phyloP scores from a whole-genome alignment of 2,329 filamentous ascomycete species.

The Colletotrichum acutatum region DNA sequence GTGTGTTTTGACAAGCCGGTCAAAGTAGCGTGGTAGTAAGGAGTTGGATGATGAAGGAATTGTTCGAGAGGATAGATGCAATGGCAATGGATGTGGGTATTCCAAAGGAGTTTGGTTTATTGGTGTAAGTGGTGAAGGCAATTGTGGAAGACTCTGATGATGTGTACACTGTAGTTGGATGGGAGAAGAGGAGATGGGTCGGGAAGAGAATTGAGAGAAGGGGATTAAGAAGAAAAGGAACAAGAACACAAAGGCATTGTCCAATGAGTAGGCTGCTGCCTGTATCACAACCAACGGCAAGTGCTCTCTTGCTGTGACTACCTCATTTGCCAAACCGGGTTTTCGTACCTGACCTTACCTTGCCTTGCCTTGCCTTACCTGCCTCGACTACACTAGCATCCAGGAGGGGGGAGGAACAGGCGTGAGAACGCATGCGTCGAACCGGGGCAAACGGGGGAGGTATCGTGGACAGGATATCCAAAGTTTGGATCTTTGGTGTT shows the following conservation, averaged over 20 bases:
- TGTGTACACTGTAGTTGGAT: conserved; percentile 11
- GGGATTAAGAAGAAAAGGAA: conserved; percentile 3
- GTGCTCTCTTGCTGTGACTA: background rate
- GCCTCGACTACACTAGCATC: background rate
- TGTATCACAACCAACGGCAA: background rate
- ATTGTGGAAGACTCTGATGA: background rate
- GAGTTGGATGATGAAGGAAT: background rate
- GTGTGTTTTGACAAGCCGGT: background rate
- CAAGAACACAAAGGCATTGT: background rate
- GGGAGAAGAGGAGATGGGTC: background rate
- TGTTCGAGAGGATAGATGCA: background rate
- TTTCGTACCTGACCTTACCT: background rate
- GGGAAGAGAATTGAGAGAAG: conserved; percentile 3
- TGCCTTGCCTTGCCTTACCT: background rate
- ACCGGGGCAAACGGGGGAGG: background rate
- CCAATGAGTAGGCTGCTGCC: conserved; percentile 3
- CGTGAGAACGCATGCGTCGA: conserved; percentile 5
- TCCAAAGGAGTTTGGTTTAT: conserved; percentile 2
- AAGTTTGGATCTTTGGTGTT: conserved; percentile 5
- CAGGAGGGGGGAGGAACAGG: background rate
- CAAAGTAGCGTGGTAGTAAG: background rate
- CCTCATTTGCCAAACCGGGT: background rate
- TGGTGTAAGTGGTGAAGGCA: conserved; percentile 16
- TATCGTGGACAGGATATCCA: background rate
- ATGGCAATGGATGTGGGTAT: background rate